Conservation (phyloP, 2,329 filamentous ascomycete genomes). For the Hypoxylon sp. region DNA sequence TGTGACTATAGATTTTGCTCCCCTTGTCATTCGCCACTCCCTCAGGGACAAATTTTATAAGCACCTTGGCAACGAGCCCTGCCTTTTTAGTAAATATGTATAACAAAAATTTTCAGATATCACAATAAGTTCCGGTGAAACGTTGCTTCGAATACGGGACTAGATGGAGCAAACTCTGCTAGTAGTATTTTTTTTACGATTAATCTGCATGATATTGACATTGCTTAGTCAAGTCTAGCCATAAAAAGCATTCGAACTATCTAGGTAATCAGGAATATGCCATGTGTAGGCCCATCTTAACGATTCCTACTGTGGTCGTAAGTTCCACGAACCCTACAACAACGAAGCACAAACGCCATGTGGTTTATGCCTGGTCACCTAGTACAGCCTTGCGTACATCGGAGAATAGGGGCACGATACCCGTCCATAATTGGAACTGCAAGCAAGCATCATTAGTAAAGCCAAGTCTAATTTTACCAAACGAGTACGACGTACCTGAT, state of each 20-base stretch:
- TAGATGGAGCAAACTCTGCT: not conserved
- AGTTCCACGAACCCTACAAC: not conserved
- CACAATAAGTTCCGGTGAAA: not conserved
- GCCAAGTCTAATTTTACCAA: not conserved
- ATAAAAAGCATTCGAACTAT: not conserved
- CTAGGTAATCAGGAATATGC: not conserved
- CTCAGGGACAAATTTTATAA: not conserved
- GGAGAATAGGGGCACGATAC: slow-evolving; percentile 79
- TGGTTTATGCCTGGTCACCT: slow-evolving; percentile 51
- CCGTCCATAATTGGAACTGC: slow-evolving; percentile 88
- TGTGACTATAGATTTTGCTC: not conserved
- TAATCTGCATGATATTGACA: not conserved
- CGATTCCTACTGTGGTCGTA: slow-evolving; percentile 2
- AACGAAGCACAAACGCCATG: slow-evolving; percentile 3
- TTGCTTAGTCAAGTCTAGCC: not conserved
- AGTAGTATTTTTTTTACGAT: not conserved
- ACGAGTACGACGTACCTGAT: slow-evolving; percentile 74
- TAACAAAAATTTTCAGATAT: not conserved
- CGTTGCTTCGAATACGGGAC: not conserved
- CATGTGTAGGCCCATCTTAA: not conserved
- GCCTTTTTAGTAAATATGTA: not conserved
- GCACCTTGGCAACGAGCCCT: not conserved
- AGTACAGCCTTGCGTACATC: slow-evolving; percentile 76
- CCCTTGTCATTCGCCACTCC: not conserved
- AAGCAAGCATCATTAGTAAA: slow-evolving; percentile 46